Conservation (phyloP, 495 filamentous ascomycete species). For the Xylaria curta region DNA sequence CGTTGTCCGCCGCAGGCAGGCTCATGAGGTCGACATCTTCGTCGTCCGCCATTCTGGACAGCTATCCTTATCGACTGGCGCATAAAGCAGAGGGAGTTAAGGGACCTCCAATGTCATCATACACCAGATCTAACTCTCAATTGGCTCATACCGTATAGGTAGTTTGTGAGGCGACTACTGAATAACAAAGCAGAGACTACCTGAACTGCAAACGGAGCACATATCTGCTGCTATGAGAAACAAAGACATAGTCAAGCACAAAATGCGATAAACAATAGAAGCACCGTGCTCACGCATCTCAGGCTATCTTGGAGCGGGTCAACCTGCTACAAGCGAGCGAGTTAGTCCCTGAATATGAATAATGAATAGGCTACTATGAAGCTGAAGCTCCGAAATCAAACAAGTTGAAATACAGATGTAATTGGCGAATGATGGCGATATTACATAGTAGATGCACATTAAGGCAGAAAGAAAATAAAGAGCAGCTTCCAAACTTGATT, state of each 20-base stretch:
- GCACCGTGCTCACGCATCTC: not conserved
- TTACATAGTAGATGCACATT: no score
- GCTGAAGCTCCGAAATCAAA: not conserved
- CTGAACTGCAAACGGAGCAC: constrained; percentile 16
- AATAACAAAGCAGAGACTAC: constrained; percentile 17
- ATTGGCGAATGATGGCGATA: not conserved
- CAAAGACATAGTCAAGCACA: constrained; percentile 5
- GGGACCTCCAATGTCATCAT: not conserved
- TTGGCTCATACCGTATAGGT: not conserved
- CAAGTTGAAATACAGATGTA: not conserved
- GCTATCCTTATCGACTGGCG: not conserved
- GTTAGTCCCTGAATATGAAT: not conserved
- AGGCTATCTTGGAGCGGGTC: not conserved
- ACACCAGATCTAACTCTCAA: not conserved
- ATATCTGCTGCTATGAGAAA: not conserved
- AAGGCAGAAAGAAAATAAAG: not conserved
- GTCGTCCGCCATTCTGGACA: not conserved
- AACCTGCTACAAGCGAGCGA: not conserved
- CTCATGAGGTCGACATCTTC: not conserved
- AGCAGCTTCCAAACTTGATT: constrained; percentile 1
- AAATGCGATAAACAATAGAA: not conserved
- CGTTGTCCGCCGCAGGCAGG: no score
- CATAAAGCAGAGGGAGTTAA: not conserved
- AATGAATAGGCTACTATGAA: not conserved
- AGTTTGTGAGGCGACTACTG: not conserved